Conservation (phyloP, 345 rosid genomes). For the Cochlearia excelsa region DNA sequence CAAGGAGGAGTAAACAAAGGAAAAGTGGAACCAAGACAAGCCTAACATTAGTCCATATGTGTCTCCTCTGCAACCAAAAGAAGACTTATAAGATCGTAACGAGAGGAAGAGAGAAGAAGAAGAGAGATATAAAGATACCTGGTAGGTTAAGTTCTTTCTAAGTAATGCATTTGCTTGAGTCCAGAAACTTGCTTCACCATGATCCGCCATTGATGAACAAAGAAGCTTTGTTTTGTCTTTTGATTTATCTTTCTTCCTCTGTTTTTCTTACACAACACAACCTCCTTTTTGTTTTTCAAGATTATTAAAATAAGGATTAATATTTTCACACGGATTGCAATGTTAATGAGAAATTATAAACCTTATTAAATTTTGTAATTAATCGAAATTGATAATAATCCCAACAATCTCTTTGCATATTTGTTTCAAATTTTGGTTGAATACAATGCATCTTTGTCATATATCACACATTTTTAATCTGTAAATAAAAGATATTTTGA, state of each 20-base stretch:
- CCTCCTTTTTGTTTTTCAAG: background rate
- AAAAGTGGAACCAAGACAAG: slow-evolving; percentile 66
- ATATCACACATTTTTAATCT: too few relatives aligned
- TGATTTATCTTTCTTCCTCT: slow-evolving; percentile 5
- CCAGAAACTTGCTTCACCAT: slow-evolving; percentile 57
- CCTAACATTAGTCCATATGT: slow-evolving; percentile 59
- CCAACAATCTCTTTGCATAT: background rate
- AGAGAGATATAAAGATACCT: slow-evolving; percentile 40
- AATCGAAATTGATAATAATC: background rate
- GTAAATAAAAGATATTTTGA: too few relatives aligned
- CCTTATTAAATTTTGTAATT: too few relatives aligned
- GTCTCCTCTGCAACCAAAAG: slow-evolving; percentile 55
- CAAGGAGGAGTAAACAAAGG: slow-evolving; percentile 61
- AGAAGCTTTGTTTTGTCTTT: slow-evolving; percentile 3
- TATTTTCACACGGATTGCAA: background rate
- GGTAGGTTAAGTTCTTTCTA: slow-evolving; percentile 75
- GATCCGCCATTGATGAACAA: slow-evolving; percentile 45
- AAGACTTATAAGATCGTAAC: background rate
- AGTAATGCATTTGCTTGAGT: slow-evolving; percentile 78
- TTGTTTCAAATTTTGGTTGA: slow-evolving; percentile 9
- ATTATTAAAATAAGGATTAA: background rate
- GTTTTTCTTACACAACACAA: slow-evolving; percentile 12
- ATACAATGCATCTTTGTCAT: slow-evolving; percentile 6
- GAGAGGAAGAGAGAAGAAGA: background rate
- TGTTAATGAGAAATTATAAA: slow-evolving; percentile 3